Evolutionary conservation across 208 protist genomes (phyloP).

Genomic region (Leishmania arabica): DNA sequence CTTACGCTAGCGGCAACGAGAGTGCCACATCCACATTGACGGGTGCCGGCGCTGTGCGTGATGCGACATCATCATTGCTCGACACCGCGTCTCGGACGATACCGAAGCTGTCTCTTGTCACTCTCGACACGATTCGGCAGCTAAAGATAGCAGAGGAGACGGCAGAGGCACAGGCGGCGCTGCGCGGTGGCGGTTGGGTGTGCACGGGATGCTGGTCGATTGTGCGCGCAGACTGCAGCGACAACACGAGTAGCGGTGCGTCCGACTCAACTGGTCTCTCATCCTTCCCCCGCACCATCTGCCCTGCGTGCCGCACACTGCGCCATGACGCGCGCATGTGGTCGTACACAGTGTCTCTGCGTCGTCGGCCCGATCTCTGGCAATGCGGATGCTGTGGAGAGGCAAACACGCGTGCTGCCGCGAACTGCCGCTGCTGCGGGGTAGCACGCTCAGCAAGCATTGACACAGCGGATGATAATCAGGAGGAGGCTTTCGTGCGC

Average conservation of each 20-base stretch:
- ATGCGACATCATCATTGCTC: background rate
- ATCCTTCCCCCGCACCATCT: conserved; percentile 46
- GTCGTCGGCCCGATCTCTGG: conserved; percentile 31
- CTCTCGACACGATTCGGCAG: conserved; percentile 4
- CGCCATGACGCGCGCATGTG: conserved; percentile 45
- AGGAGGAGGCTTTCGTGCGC: background rate
- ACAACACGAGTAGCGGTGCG: background rate
- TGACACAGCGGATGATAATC: background rate
- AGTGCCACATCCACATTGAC: background rate
- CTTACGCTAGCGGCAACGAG: background rate
- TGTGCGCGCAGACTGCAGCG: conserved; percentile 22
- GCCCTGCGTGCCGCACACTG: conserved; percentile 45
- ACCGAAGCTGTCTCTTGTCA: conserved; percentile 5
- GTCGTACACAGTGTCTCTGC: conserved; percentile 15
- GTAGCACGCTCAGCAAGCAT: background rate
- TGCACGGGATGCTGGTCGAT: conserved; percentile 46
- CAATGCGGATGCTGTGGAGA: conserved; percentile 45
- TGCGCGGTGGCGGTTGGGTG: conserved; percentile 58
- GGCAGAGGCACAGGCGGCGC: conserved; percentile 28
- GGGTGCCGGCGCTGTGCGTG: background rate
- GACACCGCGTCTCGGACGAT: background rate
- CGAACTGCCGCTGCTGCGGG: conserved; percentile 49
- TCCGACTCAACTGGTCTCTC: background rate
- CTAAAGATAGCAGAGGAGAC: conserved; percentile 28
- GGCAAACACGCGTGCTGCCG: conserved; percentile 37